These are phyloP conservation scores for Torulaspora delbrueckii DNA, from an alignment of 805 yeast species.

Conservation along the genomic window DNA sequence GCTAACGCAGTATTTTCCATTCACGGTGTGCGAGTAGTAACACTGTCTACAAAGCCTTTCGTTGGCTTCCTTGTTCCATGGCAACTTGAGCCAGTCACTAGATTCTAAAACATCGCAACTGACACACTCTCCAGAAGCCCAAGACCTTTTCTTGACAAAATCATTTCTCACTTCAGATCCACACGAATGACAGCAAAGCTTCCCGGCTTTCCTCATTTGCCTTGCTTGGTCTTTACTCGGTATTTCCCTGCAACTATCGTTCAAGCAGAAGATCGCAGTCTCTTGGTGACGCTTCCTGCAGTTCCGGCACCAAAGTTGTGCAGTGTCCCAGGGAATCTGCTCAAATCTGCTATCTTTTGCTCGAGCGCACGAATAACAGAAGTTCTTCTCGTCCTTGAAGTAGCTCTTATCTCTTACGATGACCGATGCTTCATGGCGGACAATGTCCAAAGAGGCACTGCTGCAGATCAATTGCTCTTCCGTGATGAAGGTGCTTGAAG, in stretches of 20 bases:
- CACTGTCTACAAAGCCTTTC: neutral
- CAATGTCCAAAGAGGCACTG: neutral
- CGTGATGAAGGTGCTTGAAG: neutral
- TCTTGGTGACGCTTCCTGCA: constrained; percentile 3
- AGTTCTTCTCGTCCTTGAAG: neutral
- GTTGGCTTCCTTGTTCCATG: neutral
- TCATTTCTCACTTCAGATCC: neutral
- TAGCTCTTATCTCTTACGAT: neutral
- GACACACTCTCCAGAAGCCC: neutral
- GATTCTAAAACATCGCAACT: neutral
- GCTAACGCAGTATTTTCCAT: neutral
- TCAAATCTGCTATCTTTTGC: constrained; percentile 1
- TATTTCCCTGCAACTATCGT: constrained; percentile 1
- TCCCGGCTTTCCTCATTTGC: constrained; percentile 18
- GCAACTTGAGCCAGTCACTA: neutral
- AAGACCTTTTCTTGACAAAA: neutral
- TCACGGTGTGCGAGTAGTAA: neutral
- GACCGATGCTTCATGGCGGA: neutral
- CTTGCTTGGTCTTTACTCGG: constrained; percentile 4
- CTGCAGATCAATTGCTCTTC: neutral
- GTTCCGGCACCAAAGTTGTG: constrained; percentile 1
- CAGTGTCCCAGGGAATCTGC: constrained; percentile 9
- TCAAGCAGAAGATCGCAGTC: neutral
- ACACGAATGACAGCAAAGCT: neutral
- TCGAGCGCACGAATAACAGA: neutral